Conservation (phyloP, 225 moss, liverwort and hornwort species). For the Thuidium tamariscinum region DNA sequence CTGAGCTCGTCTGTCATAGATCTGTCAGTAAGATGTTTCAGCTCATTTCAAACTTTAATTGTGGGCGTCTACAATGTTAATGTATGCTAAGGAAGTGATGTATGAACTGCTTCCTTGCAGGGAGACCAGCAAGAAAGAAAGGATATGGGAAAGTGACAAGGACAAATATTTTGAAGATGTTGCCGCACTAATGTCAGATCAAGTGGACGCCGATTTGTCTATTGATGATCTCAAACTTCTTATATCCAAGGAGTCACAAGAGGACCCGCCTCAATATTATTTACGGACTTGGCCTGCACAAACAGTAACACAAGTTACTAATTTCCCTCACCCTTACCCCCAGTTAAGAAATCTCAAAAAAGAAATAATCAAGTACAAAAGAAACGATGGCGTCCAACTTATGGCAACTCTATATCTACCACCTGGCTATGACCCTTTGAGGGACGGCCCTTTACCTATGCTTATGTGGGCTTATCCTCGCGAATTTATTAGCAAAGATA, state of each 20-base stretch:
- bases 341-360: slow-evolving; percentile 65
- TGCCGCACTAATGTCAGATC: slow-evolving; percentile 89
- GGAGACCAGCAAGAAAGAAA: slow-evolving; percentile 55
- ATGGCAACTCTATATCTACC: slow-evolving; percentile 88
- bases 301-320: slow-evolving; percentile 56
- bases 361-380: slow-evolving; percentile 77
- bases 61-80: not conserved
- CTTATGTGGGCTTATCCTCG: slow-evolving; percentile 97
- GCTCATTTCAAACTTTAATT: not conserved
- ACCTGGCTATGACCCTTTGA: slow-evolving; percentile 60
- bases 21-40: not conserved
- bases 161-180: slow-evolving; percentile 71
- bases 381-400: slow-evolving; percentile 86
- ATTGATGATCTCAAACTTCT: slow-evolving; percentile 59
- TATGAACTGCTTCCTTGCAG: slow-evolving; percentile 12
- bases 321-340: slow-evolving; percentile 94
- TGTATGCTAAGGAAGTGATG: not conserved
- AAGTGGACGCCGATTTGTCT: slow-evolving; percentile 64
- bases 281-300: slow-evolving; percentile 75
- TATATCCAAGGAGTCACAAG: slow-evolving; percentile 85
- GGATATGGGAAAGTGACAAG: slow-evolving; percentile 86
- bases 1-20: not conserved
- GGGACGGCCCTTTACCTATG: slow-evolving; percentile 68
- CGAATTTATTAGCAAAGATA: slow-evolving; percentile 90
- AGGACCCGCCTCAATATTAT: slow-evolving; percentile 88